These are phyloP conservation scores for Xerocomus spinulosus DNA, from an alignment of 768 basidiomycete species.

Conservation along the genomic window DNA sequence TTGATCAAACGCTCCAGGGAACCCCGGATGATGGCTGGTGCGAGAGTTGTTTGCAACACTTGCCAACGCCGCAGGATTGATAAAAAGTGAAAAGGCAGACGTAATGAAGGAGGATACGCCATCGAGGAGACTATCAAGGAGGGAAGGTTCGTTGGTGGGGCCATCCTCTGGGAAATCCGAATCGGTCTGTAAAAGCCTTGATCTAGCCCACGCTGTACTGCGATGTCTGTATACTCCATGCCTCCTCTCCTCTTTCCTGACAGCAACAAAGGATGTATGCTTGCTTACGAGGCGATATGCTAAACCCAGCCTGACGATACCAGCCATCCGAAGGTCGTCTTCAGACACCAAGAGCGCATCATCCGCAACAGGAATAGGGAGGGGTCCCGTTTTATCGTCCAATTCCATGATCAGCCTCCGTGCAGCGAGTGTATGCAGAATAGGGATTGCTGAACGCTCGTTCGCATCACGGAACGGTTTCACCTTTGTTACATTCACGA, in stretches of 20 bases:
- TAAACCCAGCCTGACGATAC: conserved; percentile 47
- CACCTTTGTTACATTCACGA: conserved; percentile 22
- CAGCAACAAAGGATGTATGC: conserved; percentile 55
- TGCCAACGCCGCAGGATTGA: conserved; percentile 1
- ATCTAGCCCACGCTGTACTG: conserved; percentile 11
- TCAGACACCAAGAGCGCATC: conserved; percentile 25
- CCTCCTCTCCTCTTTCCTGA: conserved; percentile 35
- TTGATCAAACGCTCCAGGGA: conserved; percentile 21
- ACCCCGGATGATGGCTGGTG: not conserved
- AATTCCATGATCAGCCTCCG: conserved; percentile 51
- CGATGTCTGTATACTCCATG: not conserved
- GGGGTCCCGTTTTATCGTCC: conserved; percentile 33
- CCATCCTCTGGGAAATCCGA: not conserved
- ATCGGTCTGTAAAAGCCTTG: conserved; percentile 10
- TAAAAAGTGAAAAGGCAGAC: conserved; percentile 12
- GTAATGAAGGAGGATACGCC: conserved; percentile 16
- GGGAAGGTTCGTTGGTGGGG: not conserved
- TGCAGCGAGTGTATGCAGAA: conserved; percentile 54
- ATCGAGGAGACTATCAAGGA: conserved; percentile 19
- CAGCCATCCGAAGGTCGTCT: conserved; percentile 38
- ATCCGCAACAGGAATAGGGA: conserved; percentile 26
- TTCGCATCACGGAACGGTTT: conserved; percentile 22
- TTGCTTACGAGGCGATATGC: conserved; percentile 49
- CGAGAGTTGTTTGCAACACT: not conserved
- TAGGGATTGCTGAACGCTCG: conserved; percentile 19